Evolutionary conservation across 2,329 filamentous ascomycete genomes (phyloP).

Genomic region (Colletotrichum somersetense): DNA sequence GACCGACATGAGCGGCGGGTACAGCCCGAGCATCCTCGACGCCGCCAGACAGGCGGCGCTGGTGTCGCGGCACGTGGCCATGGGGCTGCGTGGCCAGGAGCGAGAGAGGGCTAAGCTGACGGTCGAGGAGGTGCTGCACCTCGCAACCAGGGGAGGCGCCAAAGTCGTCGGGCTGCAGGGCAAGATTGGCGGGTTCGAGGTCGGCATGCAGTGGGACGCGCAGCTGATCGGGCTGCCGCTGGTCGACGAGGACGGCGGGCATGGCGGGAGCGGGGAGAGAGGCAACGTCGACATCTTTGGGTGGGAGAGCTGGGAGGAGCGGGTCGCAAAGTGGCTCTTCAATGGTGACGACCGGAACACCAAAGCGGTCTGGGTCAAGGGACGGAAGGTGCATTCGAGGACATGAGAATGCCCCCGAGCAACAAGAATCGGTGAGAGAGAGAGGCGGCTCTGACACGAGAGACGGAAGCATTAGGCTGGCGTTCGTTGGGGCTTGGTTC

Average conservation of each 20-base stretch:
- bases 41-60: constrained; percentile 85
- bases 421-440: neutral
- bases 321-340: constrained; percentile 93
- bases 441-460: too few species aligned
- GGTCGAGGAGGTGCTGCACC: constrained; percentile 88
- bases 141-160: constrained; percentile 91
- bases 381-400: constrained; percentile 79
- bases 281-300: constrained; percentile 87
- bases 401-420: constrained; percentile 8
- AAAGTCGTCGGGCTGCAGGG: constrained; percentile 80
- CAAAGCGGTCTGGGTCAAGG: constrained; percentile 88
- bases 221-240: constrained; percentile 79
- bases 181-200: constrained; percentile 83
- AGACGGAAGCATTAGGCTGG: neutral
- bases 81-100: constrained; percentile 57
- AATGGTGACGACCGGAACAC: constrained; percentile 95
- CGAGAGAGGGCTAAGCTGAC: constrained; percentile 73
- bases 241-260: constrained; percentile 59
- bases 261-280: constrained; percentile 61
- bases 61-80: constrained; percentile 79
- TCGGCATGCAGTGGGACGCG: constrained; percentile 91
- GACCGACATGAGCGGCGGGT: constrained; percentile 92
- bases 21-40: constrained; percentile 83
- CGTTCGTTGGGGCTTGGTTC: neutral
- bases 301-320: constrained; percentile 89